Evolutionary conservation across 1,284 basidiomycete species (phyloP), one percentile per base, ranked within the genome.

Genomic region (Abortiporus biennis): DNA sequence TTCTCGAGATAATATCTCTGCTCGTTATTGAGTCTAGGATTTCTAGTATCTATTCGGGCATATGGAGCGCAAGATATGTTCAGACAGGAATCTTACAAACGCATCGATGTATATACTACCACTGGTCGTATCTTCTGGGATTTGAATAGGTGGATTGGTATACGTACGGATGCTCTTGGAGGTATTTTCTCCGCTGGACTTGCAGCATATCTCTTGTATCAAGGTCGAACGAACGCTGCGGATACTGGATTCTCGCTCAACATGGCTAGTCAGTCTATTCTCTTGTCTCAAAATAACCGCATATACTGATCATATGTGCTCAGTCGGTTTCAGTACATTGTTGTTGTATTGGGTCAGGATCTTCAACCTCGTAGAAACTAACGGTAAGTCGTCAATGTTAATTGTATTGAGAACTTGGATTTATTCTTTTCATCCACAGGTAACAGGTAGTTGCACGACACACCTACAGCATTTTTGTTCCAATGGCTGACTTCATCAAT

Each of bases 41-140:
- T 8, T 8, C 9, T 9, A 78, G 77, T 71, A 4, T 80, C 78
- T 3, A 71, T 82, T 38, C 69, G 79, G 11, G 76, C 76, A 11
- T 78, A 74, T 50, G 69, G 69, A 4, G 71, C 71, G n/a, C 66
- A 78, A 52, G 42, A 56, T 19, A 46, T 57, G 1, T 76, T 78
- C 57, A 63, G 55, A 35, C 38, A 49, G 9, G 68, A 74, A 45
- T 68, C 71, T 1, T 54, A 65, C 39, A 47, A 51, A 3, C 62
- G 69, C 12, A 71, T 77, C 30, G 66, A 78, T 46, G 57, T 60
- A 16, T 76, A 68, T 51, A 64, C 64, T 1, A 59, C 66, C 31
- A 58, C 68, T 2, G 66, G 65, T 3, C 56, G 71, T 21, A 66
- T 64, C 2, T 74, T 67, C 47, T 76, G 70, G 47, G 71, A 77